Conservation (phyloP, 2,329 filamentous ascomycete genomes). For the Claviceps quebecensis region DNA sequence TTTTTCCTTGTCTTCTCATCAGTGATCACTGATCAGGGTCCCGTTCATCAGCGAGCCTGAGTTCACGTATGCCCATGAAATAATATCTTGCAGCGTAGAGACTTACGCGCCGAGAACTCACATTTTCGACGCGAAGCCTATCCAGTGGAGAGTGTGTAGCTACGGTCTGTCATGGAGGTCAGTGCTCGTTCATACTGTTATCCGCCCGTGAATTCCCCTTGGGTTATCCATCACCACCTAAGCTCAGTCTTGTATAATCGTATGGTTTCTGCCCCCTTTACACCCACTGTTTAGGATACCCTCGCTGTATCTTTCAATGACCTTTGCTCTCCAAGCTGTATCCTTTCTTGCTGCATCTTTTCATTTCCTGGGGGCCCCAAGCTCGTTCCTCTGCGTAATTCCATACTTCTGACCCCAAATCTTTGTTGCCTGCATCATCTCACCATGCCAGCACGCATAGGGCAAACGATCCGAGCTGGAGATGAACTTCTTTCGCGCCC, state of each 20-base stretch:
- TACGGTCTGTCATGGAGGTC: constrained; percentile 17
- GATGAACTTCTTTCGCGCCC: constrained; percentile 58
- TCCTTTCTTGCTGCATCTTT: not conserved
- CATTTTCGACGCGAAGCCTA: not conserved
- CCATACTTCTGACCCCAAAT: too few species aligned
- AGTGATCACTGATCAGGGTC: not conserved
- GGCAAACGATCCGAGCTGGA: constrained; percentile 16
- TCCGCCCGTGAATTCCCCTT: not conserved
- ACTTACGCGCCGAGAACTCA: not conserved
- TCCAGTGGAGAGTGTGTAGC: not conserved
- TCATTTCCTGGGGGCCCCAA: too few species aligned
- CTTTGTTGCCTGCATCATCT: not conserved
- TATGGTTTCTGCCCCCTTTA: too few species aligned
- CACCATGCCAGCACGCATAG: not conserved
- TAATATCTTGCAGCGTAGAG: not conserved
- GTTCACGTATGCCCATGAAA: not conserved
- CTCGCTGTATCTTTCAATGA: too few species aligned
- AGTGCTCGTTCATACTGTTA: not conserved
- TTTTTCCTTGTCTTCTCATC: not conserved
- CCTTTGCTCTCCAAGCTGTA: not conserved
- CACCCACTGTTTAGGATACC: too few species aligned
- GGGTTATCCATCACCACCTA: not conserved
- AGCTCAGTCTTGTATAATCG: too few species aligned
- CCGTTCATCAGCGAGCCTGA: not conserved
- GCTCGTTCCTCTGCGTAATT: too few species aligned